A percentile compares a stretch with the other conserved stretches of the same genome.
Evolutionary conservation across 257 asterid genomes (phyloP).

Genomic region (Eustoma russellianum): DNA sequence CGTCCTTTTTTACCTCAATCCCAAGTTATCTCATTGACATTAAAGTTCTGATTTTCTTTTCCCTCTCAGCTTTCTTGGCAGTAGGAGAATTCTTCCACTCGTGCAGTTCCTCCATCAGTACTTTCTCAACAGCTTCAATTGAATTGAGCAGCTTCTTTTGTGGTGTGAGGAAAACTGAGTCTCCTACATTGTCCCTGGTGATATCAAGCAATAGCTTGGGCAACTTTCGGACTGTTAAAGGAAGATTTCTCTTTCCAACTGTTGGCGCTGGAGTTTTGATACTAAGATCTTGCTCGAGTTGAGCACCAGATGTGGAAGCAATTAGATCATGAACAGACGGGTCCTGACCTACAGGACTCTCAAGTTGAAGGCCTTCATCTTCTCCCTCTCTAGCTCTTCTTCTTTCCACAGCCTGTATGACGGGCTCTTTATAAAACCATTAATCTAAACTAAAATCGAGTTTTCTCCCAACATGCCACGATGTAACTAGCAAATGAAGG

Average conservation of each 20-base stretch:
- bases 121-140: constrained; percentile 62
- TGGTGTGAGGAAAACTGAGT: constrained; percentile 44
- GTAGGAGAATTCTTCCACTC: constrained; percentile 58
- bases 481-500: not conserved
- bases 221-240: constrained; percentile 45
- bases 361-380: constrained; percentile 41
- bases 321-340: constrained; percentile 20
- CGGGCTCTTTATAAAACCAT: not conserved
- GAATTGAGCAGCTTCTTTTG: constrained; percentile 57
- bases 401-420: constrained; percentile 48
- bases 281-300: constrained; percentile 40
- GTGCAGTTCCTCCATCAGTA: constrained; percentile 56
- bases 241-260: constrained; percentile 13
- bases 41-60: constrained; percentile 47
- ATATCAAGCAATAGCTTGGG: constrained; percentile 63
- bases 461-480: no score
- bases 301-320: constrained; percentile 44
- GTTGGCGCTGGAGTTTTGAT: constrained; percentile 37
- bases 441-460: no score
- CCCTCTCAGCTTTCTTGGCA: constrained; percentile 56
- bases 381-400: constrained; percentile 42
- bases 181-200: constrained; percentile 32
- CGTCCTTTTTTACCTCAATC: constrained; percentile 9
- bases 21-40: constrained; percentile 64
- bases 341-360: constrained; percentile 41